Conservation (phyloP, 2,329 filamentous ascomycete genomes). For the Pseudofabraea citricarpa region DNA sequence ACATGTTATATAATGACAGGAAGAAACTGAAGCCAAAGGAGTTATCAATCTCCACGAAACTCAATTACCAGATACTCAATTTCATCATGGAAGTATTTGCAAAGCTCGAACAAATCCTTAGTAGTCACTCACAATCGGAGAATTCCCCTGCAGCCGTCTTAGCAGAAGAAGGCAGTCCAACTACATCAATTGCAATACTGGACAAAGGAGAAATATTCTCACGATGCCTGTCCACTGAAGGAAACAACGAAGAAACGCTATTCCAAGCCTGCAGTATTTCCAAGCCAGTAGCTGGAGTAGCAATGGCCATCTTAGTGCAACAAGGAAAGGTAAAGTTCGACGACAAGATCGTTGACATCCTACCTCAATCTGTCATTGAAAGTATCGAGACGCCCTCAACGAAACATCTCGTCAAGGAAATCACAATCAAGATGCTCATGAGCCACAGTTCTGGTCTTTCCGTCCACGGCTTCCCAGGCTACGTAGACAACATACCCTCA, state of each 20-base stretch:
- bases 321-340: constrained; percentile 1
- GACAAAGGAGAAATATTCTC: constrained; percentile 2
- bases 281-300: constrained; percentile 4
- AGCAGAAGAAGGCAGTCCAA: constrained; percentile 2
- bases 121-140: no score
- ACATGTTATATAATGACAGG: no score
- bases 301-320: background rate
- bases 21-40: no score
- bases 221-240: constrained; percentile 2
- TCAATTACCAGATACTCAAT: no score
- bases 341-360: background rate
- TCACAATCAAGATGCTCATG: constrained; percentile 2
- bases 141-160: constrained; percentile 4
- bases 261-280: constrained; percentile 7
- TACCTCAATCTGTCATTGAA: background rate
- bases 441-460: constrained; percentile 4
- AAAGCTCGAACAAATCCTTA: no score
- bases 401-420: background rate
- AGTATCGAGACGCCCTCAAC: constrained; percentile 3
- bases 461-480: background rate
- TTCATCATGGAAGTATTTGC: no score
- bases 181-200: constrained; percentile 4
- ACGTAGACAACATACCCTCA: background rate
- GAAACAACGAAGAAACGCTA: constrained; percentile 3
- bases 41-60: no score